phyloP scores from a whole-genome alignment of 192 early-diverging fungal species.

The Mortierella antarctica region DNA sequence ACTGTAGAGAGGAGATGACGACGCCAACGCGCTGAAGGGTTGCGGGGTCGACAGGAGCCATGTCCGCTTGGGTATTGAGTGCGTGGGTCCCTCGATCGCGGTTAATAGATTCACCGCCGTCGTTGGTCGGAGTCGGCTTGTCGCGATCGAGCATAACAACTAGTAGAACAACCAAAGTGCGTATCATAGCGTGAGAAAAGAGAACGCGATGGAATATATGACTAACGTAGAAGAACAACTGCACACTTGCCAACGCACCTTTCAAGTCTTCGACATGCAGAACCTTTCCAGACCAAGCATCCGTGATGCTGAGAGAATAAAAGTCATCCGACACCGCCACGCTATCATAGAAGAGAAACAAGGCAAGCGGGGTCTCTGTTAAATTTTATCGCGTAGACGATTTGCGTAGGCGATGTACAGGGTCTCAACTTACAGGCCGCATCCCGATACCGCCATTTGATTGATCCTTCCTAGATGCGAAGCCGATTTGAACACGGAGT shows the following conservation, averaged over 20 bases:
- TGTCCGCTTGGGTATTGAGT: neutral
- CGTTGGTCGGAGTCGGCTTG: neutral
- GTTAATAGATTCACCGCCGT: no score
- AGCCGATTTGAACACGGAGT: constrained; percentile 20
- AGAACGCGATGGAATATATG: neutral
- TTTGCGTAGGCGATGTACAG: no score
- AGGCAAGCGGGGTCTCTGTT: no score
- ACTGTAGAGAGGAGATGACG: constrained; percentile 30
- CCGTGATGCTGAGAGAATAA: constrained; percentile 38
- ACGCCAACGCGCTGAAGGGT: constrained; percentile 33
- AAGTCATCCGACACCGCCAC: constrained; percentile 46
- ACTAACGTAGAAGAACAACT: neutral
- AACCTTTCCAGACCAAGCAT: constrained; percentile 13
- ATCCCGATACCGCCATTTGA: constrained; percentile 28
- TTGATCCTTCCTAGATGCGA: constrained; percentile 32
- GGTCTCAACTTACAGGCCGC: constrained; percentile 28
- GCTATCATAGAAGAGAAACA: neutral
- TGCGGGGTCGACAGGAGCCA: neutral
- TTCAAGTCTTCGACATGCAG: constrained; percentile 48
- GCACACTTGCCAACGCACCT: constrained; percentile 1
- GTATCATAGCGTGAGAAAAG: no score
- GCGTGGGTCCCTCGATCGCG: neutral
- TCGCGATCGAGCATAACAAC: constrained; percentile 42
- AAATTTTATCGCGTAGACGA: no score
- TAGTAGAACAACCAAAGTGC: neutral